phyloP scores from a whole-genome alignment of 108 stramenopile genomes.

The Nitzschia inconspicua region DNA sequence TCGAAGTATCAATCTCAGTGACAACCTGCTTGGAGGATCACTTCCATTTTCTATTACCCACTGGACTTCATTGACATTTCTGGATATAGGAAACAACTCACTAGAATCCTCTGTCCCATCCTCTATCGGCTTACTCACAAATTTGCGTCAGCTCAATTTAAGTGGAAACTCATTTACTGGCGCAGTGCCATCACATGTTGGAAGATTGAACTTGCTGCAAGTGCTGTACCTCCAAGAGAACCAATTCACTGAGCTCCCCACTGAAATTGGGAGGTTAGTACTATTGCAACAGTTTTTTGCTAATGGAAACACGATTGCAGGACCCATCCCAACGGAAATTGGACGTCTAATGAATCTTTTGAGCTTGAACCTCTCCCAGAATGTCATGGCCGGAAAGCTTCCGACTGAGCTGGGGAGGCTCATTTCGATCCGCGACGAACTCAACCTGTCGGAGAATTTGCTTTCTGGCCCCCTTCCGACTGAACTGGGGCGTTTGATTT shows the following conservation, averaged over 20 bases:
- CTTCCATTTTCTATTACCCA: no score
- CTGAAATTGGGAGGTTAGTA: conserved; percentile 27
- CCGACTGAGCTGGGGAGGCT: no score
- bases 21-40: no score
- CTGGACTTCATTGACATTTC: no score
- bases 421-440: background rate
- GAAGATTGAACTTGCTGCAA: background rate
- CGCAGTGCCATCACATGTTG: conserved; percentile 20
- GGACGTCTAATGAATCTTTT: no score
- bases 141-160: conserved; percentile 14
- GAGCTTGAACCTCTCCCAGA: no score
- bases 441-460: conserved; percentile 16
- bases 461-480: conserved; percentile 13
- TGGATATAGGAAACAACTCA: no score
- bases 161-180: conserved; percentile 15
- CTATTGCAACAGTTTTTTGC: conserved; percentile 31
- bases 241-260: conserved; percentile 33
- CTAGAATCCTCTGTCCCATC: conserved; percentile 30
- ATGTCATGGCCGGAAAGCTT: no score
- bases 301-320: conserved; percentile 33
- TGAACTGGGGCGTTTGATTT: conserved; percentile 7
- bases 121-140: conserved; percentile 25
- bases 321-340: conserved; percentile 14
- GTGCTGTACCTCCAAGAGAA: conserved; percentile 33
- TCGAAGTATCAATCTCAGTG: no score